phyloP scores from a whole-genome alignment of 352 stramenopile genomes.

The Phytopythium kandeliae region DNA sequence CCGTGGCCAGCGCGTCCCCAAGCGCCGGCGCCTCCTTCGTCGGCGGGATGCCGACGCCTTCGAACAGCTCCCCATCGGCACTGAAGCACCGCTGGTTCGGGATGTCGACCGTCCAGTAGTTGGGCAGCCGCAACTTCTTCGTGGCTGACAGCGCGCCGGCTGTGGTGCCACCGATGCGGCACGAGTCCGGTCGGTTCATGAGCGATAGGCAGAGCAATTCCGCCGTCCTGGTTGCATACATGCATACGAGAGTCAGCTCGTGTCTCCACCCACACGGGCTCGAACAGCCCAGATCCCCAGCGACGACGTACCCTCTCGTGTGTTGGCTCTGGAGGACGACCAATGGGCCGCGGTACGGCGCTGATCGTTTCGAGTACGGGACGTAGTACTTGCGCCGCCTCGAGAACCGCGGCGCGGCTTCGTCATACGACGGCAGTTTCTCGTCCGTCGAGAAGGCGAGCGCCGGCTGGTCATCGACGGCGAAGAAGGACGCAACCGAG shows the following conservation, averaged over 20 bases:
- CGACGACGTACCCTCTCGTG: slow-evolving; percentile 53
- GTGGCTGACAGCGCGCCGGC: slow-evolving; percentile 62
- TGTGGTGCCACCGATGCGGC: slow-evolving; percentile 46
- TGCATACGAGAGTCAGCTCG: background rate
- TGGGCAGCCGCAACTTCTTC: slow-evolving; percentile 62
- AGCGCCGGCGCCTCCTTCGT: slow-evolving; percentile 29
- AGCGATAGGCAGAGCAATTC: slow-evolving; percentile 67
- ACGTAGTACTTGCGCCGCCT: slow-evolving; percentile 59
- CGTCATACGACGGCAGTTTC: slow-evolving; percentile 30
- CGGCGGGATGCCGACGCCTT: slow-evolving; percentile 57
- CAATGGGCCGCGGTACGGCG: slow-evolving; percentile 58
- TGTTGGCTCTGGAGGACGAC: slow-evolving; percentile 71
- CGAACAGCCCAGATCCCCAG: background rate
- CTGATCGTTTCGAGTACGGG: slow-evolving; percentile 43
- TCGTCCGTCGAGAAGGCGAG: slow-evolving; percentile 70
- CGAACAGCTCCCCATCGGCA: slow-evolving; percentile 47
- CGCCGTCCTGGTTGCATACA: slow-evolving; percentile 32
- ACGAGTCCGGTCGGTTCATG: slow-evolving; percentile 55
- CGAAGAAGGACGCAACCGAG: slow-evolving; percentile 71
- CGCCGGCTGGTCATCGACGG: slow-evolving; percentile 26
- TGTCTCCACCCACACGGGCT: too few relatives aligned
- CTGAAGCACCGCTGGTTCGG: slow-evolving; percentile 71
- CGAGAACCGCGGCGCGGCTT: slow-evolving; percentile 28
- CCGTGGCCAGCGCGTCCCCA: slow-evolving; percentile 7
- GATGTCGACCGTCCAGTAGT: slow-evolving; percentile 81